A percentile compares a stretch with the other conserved stretches of the same genome.
Conservation (phyloP, 1,139 yeast genomes). For the Suhomyces anneliseae region DNA sequence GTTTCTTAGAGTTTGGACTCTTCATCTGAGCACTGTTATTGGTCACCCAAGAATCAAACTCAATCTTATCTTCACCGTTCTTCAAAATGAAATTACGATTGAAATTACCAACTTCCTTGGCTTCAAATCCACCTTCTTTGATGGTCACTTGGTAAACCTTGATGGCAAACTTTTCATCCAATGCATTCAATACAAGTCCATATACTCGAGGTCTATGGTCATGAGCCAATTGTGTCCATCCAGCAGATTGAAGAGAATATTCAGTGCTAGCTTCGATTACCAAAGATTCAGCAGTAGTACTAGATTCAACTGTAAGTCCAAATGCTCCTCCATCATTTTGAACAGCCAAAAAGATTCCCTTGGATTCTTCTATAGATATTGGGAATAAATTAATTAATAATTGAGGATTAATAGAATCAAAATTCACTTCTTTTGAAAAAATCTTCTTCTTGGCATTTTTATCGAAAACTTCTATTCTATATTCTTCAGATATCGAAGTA, state of each 20-base stretch:
- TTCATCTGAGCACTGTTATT: constrained; percentile 1
- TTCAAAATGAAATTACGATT: constrained; percentile 10
- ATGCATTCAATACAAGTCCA: constrained; percentile 12
- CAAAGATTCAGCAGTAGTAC: not conserved
- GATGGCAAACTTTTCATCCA: constrained; percentile 11
- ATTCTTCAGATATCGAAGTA: constrained; percentile 4
- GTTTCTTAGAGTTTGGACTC: constrained; percentile 1
- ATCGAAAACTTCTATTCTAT: constrained; percentile 6
- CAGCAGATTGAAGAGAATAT: constrained; percentile 2
- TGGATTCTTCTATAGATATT: constrained; percentile 2
- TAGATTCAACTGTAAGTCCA: constrained; percentile 7
- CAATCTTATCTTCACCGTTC: not conserved
- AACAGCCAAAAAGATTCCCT: constrained; percentile 10
- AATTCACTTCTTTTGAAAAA: constrained; percentile 1
- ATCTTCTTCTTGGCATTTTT: constrained; percentile 4
- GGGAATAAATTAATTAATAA: constrained; percentile 2
- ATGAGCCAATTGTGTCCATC: constrained; percentile 1
- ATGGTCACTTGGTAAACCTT: constrained; percentile 10
- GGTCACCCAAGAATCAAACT: constrained; percentile 5
- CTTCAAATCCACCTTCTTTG: constrained; percentile 5
- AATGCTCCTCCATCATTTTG: constrained; percentile 12
- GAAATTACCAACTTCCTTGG: constrained; percentile 13
- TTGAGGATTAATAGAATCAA: constrained; percentile 1
- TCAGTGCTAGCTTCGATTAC: not conserved
- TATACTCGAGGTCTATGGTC: constrained; percentile 1